Evolutionary conservation across 1,284 basidiomycete species (phyloP).

Genomic region (Austroboletus rostrupii): DNA sequence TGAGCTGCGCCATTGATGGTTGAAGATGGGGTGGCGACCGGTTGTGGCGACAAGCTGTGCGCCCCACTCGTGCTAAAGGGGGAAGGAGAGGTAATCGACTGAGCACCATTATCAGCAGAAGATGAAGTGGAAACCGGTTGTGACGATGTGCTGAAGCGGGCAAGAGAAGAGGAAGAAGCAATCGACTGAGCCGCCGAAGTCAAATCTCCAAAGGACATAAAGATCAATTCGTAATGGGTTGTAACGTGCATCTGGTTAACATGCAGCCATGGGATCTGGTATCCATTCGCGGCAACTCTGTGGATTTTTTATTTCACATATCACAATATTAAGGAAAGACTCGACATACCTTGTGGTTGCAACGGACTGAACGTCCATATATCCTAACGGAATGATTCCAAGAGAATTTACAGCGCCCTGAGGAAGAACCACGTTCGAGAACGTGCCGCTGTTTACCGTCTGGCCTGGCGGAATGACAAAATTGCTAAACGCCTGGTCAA

Average conservation of each 20-base stretch:
- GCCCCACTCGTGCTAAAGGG: too few relatives aligned
- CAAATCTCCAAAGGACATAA: conserved; percentile 20
- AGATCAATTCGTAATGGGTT: conserved; percentile 36
- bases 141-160: neutral
- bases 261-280: conserved; percentile 55
- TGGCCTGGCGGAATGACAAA: conserved; percentile 56
- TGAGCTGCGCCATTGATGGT: too few relatives aligned
- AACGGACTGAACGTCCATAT: conserved; percentile 50
- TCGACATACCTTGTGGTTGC: conserved; percentile 39
- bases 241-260: conserved; percentile 45
- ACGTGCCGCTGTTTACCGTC: conserved; percentile 53
- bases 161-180: conserved; percentile 1
- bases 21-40: too few relatives aligned
- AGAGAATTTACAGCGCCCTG: conserved; percentile 54
- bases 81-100: too few relatives aligned
- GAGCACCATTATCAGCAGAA: too few relatives aligned
- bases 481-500: conserved; percentile 48
- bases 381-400: conserved; percentile 49
- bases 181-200: conserved; percentile 14
- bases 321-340: neutral
- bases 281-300: conserved; percentile 47
- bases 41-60: too few relatives aligned
- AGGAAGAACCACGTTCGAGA: conserved; percentile 53
- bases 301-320: neutral
- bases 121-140: too few relatives aligned